phyloP scores from a whole-genome alignment of 1,139 yeast species.

The Blastobotrys elegans region DNA sequence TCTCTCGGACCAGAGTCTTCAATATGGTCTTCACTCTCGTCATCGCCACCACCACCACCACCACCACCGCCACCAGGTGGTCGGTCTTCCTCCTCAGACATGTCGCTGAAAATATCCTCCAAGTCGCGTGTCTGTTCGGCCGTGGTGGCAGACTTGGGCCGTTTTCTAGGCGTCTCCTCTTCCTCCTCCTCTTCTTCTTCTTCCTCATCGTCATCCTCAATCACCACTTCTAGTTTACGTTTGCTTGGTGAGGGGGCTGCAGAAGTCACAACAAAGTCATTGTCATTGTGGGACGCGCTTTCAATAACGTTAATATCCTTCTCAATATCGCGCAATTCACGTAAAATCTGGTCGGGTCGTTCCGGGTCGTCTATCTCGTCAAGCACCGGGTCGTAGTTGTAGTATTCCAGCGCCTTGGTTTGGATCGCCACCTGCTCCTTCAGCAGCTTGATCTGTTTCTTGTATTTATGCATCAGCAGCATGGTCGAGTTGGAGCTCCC shows the following conservation, averaged over 20 bases:
- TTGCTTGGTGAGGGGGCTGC: background rate
- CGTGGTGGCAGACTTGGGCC: background rate
- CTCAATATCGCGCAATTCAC: background rate
- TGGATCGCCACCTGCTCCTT: constrained; percentile 6
- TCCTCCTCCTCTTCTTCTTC: constrained; percentile 1
- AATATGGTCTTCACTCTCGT: background rate
- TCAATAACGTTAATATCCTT: background rate
- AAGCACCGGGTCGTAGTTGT: constrained; percentile 1
- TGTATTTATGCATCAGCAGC: background rate
- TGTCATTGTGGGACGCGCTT: background rate
- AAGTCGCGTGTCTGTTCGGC: background rate
- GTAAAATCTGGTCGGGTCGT: background rate
- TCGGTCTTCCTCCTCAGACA: background rate
- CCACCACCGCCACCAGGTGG: too few relatives aligned
- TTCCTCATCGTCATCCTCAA: constrained; percentile 5
- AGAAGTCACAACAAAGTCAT: background rate
- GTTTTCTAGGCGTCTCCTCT: background rate
- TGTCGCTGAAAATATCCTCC: background rate
- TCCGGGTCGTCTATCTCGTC: constrained; percentile 5
- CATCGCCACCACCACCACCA: background rate
- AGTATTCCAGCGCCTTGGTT: constrained; percentile 4
- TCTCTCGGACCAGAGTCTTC: constrained; percentile 2
- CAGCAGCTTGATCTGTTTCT: background rate
- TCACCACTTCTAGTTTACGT: constrained; percentile 5
- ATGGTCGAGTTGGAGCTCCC: background rate